Conservation (phyloP, 331 rosid species). For the Ulmus americana region DNA sequence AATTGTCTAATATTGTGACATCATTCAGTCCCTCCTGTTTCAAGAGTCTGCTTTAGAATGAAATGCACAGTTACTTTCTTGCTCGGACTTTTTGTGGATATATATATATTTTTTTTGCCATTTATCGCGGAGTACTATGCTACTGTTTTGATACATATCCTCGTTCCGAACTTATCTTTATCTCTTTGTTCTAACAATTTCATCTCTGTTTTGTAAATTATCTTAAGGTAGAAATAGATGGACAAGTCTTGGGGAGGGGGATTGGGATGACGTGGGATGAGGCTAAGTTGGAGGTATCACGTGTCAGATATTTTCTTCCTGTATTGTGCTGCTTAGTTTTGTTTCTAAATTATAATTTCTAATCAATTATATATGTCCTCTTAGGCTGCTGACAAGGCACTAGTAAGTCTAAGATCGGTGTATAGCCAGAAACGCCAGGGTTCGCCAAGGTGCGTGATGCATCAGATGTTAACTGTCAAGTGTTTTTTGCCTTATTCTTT, state of each 20-base stretch:
- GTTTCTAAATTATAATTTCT: slow-evolving; percentile 10
- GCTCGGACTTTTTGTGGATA: background rate
- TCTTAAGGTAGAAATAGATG: slow-evolving; percentile 78
- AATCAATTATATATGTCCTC: slow-evolving; percentile 19
- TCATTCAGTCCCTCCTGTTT: slow-evolving; percentile 1
- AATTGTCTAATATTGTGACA: background rate
- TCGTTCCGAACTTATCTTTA: background rate
- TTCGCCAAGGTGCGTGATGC: slow-evolving; percentile 66
- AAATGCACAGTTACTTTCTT: background rate
- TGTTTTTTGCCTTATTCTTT: background rate
- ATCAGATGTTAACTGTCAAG: background rate
- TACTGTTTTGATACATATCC: background rate
- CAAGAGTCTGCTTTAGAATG: background rate
- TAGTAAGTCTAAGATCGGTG: slow-evolving; percentile 58
- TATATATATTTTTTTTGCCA: background rate
- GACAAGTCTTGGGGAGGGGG: slow-evolving; percentile 71
- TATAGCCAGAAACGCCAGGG: slow-evolving; percentile 61
- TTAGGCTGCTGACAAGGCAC: slow-evolving; percentile 91
- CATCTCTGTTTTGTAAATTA: slow-evolving; percentile 7
- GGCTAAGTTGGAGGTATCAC: slow-evolving; percentile 67
- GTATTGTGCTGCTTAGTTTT: slow-evolving; percentile 19
- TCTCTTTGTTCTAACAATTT: background rate
- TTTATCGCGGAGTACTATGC: background rate
- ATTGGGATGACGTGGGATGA: slow-evolving; percentile 85
- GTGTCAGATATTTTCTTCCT: slow-evolving; percentile 1